Evolutionary conservation across 805 yeast species (phyloP).

Genomic region (Yamadazyma phyllophila): DNA sequence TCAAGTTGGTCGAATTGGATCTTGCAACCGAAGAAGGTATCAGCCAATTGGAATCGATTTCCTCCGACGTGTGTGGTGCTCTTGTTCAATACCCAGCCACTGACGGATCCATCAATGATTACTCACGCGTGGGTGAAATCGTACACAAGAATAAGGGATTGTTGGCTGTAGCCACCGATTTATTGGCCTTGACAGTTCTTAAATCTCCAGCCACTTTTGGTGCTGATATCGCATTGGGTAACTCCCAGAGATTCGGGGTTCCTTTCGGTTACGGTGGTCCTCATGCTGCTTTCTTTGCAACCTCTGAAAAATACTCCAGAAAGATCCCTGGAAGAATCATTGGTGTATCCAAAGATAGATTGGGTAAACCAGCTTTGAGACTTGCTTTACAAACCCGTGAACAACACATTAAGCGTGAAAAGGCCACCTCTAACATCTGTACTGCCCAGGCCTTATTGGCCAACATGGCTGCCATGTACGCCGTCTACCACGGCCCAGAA

Average conservation of each 20-base stretch:
- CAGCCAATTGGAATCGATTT: conserved; percentile 21
- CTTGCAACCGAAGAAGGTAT: conserved; percentile 42
- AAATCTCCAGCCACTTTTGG: conserved; percentile 82
- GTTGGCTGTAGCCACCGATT: conserved; percentile 85
- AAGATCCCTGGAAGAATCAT: conserved; percentile 96
- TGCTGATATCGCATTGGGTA: conserved; percentile 92
- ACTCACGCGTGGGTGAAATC: conserved; percentile 55
- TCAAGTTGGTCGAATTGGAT: conserved; percentile 60
- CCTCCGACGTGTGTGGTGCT: conserved; percentile 64
- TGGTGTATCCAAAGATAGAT: conserved; percentile 88
- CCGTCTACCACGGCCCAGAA: conserved; percentile 92
- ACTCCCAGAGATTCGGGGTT: conserved; percentile 94
- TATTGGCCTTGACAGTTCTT: conserved; percentile 81
- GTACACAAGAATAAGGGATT: conserved; percentile 73
- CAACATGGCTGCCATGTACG: conserved; percentile 92
- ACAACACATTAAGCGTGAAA: conserved; percentile 96
- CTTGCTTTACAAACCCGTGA: conserved; percentile 97
- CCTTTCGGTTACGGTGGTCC: conserved; percentile 99
- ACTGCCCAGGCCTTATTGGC: conserved; percentile 97
- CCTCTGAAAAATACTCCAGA: conserved; percentile 73
- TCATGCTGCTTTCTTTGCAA: conserved; percentile 96
- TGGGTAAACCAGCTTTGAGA: conserved; percentile 86
- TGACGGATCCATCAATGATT: conserved; percentile 62
- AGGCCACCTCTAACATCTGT: conserved; percentile 96
- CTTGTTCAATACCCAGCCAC: conserved; percentile 90